Evolutionary conservation across 371 early-diverging fungal genomes (phyloP), one percentile per base, ranked within the genome.

Genomic region (Haplosporangium sp.): DNA sequence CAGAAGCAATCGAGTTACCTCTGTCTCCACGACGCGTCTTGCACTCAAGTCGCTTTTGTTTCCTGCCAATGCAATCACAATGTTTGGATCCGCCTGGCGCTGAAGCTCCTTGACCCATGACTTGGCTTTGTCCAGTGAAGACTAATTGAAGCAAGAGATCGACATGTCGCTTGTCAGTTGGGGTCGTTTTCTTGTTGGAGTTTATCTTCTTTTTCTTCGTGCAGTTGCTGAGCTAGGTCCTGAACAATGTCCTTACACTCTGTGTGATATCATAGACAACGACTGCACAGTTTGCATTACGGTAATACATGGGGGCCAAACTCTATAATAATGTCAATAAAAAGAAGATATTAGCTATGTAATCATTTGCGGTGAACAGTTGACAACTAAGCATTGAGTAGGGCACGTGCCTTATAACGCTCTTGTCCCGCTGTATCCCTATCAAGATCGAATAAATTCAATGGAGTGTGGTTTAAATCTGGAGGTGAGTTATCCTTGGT

Each of bases 261-360:
- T 97, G 96, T 45, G 99, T 98, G 72, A 99, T 95, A 86, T 99
- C 99, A 80, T 99, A 99, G 16, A 94, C 98, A 21, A 98, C 96
- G 7, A 97, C 92, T 5, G 97, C 98, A 58, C 95, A 96, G 82
- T 95, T 95, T 20, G 99, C 98, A 81, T 96, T 96, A 60, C 99
- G 89, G 83, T 99, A 99, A 85, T 99, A 99, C 96, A 98, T 98
- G 43, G 98, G 99, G 54, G 99, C 99, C 77, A 99, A 92, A 74
- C 94, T 93, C 92, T 93, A 64, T 16, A 38, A 13, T 6, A 11
- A 9, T 7, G 41, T 11, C 46, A 58, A 48, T 36, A 8, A 47
- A 55, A 46, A 23, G 18, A n/a, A 12, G 55, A 18, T n/a, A 11
- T 46, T 11, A 46, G 46, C 46, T 11, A 46, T n/a, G 11, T 46